Evolutionary conservation across 305 asterid species (phyloP).

Genomic region (Solanum hybrid): DNA sequence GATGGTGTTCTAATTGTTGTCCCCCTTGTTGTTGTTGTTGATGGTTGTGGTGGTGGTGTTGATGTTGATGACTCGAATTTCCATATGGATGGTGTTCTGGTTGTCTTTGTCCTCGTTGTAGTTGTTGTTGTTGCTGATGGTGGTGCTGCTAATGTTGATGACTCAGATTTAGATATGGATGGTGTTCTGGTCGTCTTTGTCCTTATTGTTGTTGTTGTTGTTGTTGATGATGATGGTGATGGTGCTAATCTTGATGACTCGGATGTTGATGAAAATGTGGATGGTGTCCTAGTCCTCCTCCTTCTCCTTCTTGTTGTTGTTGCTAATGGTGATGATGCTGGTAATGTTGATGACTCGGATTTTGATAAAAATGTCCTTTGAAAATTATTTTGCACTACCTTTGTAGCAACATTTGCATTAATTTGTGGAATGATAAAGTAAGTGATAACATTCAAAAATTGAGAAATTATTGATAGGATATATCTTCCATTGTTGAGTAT

Average conservation of each 20-base stretch:
- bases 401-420: background rate
- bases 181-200: background rate
- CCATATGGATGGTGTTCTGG: background rate
- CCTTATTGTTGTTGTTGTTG: background rate
- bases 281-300: background rate
- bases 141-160: background rate
- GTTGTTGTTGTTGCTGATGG: background rate
- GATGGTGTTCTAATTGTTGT: background rate
- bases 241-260: background rate
- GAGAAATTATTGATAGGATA: background rate
- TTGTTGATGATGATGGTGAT: fast-evolving
- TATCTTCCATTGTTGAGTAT: background rate
- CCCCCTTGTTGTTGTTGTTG: background rate
- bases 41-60: background rate
- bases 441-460: background rate
- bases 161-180: background rate
- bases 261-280: background rate
- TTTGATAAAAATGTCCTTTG: background rate
- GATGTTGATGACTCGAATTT: background rate
- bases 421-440: background rate
- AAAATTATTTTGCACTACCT: background rate
- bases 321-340: fast-evolving
- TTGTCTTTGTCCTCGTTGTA: background rate
- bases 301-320: background rate
- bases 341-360: background rate